Evolutionary conservation across 2,329 filamentous ascomycete genomes (phyloP), one percentile per base, ranked within the genome.

Genomic region (Fusarium scirpi): DNA sequence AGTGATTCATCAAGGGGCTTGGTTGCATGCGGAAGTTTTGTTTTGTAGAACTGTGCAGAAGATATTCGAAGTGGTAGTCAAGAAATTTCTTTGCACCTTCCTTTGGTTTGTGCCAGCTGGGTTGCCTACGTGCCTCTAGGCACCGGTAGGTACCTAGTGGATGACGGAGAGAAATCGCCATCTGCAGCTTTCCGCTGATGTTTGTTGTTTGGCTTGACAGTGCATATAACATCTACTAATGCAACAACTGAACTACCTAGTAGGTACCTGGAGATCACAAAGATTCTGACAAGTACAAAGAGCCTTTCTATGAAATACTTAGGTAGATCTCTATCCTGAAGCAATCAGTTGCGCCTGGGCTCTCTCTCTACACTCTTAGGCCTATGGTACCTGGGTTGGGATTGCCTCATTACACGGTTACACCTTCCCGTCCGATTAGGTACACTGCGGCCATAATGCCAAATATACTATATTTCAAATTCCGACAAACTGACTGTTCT

Each of bases 1-100:
- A 59, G 62, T 70, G 67, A 64, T 64, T 70, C 67, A 67, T 24
- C 16, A 18, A 58, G 13, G 16, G 22, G 16, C 11, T 18, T 44
- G 20, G 41, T 47, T 58, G 24, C 40, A 22, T 43, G 15, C 52
- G 38, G n/a, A 24, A 24, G 20, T 16, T 24, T 44, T 16, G 22
- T 16, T 22, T 44, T 16, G 22, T 16, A 18, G 22, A 34, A 24
- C 10, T 49, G 27, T 9, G 30, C 30, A 51, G 22, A 5, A 25
- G 22, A 22, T 34, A 34, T 25, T 18, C 11, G 20, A 38, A 38
- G 30, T 32, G 48, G 30, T 22, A 51, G 22, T 11, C 9, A n/a
- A 11, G 34, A n/a, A 38, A 38, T 32, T 38, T 22, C n/a, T 25
- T 12, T 51, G 24, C 30, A 10, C 20, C 20, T 30, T 51, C 20